Conservation (phyloP, 139 green algal species). For the Spirogloea muscicola region DNA sequence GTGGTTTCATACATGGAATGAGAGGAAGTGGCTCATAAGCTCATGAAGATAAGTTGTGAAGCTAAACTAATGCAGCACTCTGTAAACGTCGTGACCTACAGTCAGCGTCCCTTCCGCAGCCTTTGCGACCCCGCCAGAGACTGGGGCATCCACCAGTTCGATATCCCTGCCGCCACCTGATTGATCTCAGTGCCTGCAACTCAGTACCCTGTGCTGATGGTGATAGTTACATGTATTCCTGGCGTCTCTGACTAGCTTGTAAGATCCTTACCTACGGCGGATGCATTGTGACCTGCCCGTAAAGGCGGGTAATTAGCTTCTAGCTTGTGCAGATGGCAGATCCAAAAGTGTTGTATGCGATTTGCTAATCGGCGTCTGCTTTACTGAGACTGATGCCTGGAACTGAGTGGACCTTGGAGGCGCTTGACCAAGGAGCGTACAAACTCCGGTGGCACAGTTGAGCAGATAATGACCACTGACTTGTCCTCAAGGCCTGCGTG, state of each 20-base stretch:
- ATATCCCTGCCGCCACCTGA: not conserved
- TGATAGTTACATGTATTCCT: not conserved
- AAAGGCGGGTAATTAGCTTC: too few species aligned
- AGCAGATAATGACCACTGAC: slow-evolving; percentile 43
- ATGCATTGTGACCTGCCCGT: too few species aligned
- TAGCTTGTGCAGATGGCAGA: too few species aligned
- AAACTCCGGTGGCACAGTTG: slow-evolving; percentile 41
- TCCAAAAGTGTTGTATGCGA: too few species aligned
- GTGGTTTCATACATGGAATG: not conserved
- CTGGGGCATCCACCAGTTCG: slow-evolving; percentile 47
- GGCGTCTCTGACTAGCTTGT: not conserved
- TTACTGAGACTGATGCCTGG: not conserved
- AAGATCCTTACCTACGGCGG: too few species aligned
- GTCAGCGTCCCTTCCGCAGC: slow-evolving; percentile 34
- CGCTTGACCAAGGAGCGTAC: slow-evolving; percentile 13
- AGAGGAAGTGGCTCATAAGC: not conserved
- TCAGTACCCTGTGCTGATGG: not conserved
- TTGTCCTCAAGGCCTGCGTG: slow-evolving; percentile 3
- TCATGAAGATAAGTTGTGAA: not conserved
- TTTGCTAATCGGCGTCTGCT: too few species aligned
- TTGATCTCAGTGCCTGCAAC: not conserved
- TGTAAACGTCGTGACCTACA: slow-evolving; percentile 4
- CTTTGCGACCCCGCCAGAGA: slow-evolving; percentile 43
- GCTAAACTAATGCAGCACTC: too few species aligned
- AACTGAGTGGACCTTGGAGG: not conserved